These are phyloP conservation scores for Gamarada debralockiae DNA, from an alignment of 495 filamentous ascomycete genomes.

Conservation along the genomic window DNA sequence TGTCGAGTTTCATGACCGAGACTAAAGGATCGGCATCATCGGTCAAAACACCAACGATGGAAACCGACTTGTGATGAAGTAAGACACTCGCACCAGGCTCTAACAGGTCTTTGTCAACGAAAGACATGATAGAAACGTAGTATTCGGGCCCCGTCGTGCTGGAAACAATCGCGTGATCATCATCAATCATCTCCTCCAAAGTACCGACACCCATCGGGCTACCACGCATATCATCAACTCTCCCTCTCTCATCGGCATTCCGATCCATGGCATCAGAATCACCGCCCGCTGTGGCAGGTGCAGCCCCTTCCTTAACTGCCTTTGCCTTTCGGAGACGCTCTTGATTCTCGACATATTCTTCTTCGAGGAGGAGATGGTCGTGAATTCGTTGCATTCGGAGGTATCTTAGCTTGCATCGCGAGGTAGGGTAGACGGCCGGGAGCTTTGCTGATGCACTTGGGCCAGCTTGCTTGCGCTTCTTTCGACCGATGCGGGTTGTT, in stretches of 20 bases:
- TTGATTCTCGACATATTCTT: conserved; percentile 98
- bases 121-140: conserved; percentile 99
- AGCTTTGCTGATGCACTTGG: conserved; percentile 93
- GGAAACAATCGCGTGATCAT: conserved; percentile 98
- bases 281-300: conserved; percentile 37
- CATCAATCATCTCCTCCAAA: conserved; percentile 98
- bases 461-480: conserved; percentile 91
- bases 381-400: conserved; percentile 98
- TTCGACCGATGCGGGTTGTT: conserved; percentile 95
- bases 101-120: conserved; percentile 97
- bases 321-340: conserved; percentile 91
- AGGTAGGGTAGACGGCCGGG: conserved; percentile 87
- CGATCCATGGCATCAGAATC: conserved; percentile 67
- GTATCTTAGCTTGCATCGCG: conserved; percentile 93
- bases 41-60: conserved; percentile 94
- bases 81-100: conserved; percentile 95
- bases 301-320: conserved; percentile 63
- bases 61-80: conserved; percentile 95
- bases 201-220: conserved; percentile 99
- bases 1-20: conserved; percentile 99
- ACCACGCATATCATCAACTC: conserved; percentile 97
- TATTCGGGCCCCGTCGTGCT: conserved; percentile 97
- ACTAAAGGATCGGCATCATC: conserved; percentile 96
- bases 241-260: conserved; percentile 90
- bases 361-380: conserved; percentile 94